Evolutionary conservation across 2,329 filamentous ascomycete genomes (phyloP).

Genomic region (Fusarium sp.): DNA sequence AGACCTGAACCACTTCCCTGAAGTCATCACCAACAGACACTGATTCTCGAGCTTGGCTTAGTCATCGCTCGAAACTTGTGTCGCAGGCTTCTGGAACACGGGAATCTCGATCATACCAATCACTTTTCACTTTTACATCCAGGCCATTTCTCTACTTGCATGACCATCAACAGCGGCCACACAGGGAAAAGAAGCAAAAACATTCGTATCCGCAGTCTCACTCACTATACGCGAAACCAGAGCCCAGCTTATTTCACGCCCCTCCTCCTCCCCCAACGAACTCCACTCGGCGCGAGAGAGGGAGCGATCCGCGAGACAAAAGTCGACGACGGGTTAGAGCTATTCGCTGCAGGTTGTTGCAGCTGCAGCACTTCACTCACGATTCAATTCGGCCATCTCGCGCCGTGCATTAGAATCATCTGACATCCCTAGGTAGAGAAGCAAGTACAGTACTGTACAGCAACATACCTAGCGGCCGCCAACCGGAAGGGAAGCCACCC

Average conservation of each 20-base stretch:
- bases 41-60: conserved; percentile 23
- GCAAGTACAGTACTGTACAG: background rate
- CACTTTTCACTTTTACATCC: conserved; percentile 2
- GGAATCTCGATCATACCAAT: conserved; percentile 19
- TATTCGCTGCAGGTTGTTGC: background rate
- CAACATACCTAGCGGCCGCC: too few relatives aligned
- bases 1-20: background rate
- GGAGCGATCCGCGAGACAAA: conserved; percentile 28
- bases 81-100: conserved; percentile 28
- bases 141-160: background rate
- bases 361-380: background rate
- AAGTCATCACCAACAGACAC: conserved; percentile 20
- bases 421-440: too few relatives aligned
- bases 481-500: too few relatives aligned
- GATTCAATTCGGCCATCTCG: background rate
- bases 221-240: background rate
- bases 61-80: conserved; percentile 25
- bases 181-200: background rate
- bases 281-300: conserved; percentile 35
- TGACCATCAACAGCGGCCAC: conserved; percentile 2
- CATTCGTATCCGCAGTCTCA: background rate
- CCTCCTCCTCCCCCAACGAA: conserved; percentile 1
- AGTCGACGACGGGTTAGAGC: too few relatives aligned
- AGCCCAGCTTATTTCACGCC: conserved; percentile 18
- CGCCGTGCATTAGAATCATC: conserved; percentile 18